These are phyloP conservation scores for Fusarium mundagurra DNA, from an alignment of 2,329 filamentous ascomycete genomes.

Conservation along the genomic window DNA sequence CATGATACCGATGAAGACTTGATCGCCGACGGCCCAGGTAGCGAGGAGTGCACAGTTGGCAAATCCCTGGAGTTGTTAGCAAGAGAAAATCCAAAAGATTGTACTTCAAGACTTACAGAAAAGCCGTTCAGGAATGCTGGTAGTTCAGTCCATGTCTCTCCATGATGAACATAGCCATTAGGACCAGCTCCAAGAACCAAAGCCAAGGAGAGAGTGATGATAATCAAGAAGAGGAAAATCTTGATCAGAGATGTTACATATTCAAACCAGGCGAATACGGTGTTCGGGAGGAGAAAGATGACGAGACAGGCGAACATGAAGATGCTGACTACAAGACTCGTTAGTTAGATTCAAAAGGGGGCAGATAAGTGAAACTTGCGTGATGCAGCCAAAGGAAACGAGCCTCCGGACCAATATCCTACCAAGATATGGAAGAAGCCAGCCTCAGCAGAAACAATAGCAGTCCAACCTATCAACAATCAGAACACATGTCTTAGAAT, in stretches of 20 bases:
- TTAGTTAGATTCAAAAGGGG: not conserved
- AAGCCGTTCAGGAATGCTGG: constrained; percentile 27
- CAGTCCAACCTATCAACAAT: constrained; percentile 21
- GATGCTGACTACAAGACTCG: not conserved
- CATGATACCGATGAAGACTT: constrained; percentile 40
- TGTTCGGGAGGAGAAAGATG: constrained; percentile 29
- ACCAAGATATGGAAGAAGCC: constrained; percentile 25
- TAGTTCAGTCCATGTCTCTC: constrained; percentile 15
- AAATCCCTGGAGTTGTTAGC: constrained; percentile 15
- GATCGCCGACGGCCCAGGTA: constrained; percentile 35
- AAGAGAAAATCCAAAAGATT: fast-evolving
- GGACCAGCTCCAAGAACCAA: constrained; percentile 24
- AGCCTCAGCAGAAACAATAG: constrained; percentile 28
- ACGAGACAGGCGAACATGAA: constrained; percentile 22
- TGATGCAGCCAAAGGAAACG: constrained; percentile 17
- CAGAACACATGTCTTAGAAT: not conserved
- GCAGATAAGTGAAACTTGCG: not conserved
- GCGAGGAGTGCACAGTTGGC: constrained; percentile 32
- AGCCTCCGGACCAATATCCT: constrained; percentile 14
- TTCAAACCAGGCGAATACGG: constrained; percentile 29
- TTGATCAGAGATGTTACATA: constrained; percentile 32
- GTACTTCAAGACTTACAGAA: not conserved
- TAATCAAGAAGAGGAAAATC: constrained; percentile 27
- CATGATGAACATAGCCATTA: constrained; percentile 1
- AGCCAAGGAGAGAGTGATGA: constrained; percentile 22